These are phyloP conservation scores for Hylodesmum podocarpum DNA, from an alignment of 306 rosid genomes.

Conservation along the genomic window DNA sequence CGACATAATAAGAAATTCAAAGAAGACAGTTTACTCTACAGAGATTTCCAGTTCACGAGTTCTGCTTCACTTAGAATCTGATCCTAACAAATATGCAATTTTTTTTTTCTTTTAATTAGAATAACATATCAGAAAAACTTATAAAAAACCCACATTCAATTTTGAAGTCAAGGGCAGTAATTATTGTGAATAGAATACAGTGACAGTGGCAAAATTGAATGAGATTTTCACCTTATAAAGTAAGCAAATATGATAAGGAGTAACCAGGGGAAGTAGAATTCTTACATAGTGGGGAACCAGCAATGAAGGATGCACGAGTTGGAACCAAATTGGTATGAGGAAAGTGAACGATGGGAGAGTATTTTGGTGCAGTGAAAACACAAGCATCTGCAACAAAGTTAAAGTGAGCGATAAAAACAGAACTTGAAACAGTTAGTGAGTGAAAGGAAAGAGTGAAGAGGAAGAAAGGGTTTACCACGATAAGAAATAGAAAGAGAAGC, in stretches of 20 bases:
- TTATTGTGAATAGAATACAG: background rate
- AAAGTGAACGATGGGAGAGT: conserved; percentile 38
- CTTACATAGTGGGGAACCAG: conserved; percentile 79
- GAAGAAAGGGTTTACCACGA: conserved; percentile 46
- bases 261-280: background rate
- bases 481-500: conserved; percentile 57
- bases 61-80: background rate
- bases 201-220: background rate
- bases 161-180: background rate
- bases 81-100: background rate
- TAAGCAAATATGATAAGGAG: background rate
- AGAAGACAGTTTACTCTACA: background rate
- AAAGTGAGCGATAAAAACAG: background rate
- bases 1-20: background rate
- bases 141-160: background rate
- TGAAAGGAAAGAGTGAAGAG: background rate
- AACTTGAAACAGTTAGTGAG: background rate
- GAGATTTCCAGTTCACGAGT: background rate
- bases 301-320: conserved; percentile 46
- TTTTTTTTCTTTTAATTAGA: background rate
- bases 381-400: conserved; percentile 49
- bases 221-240: background rate
- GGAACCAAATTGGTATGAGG: conserved; percentile 26
- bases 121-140: background rate
- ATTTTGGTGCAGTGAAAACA: conserved; percentile 43